Percentiles rank a stretch among this genome's conserved stretches.
These are phyloP conservation scores for Aspergillus sp. DNA, from an alignment of 2,329 filamentous ascomycete genomes.

Conservation along the genomic window DNA sequence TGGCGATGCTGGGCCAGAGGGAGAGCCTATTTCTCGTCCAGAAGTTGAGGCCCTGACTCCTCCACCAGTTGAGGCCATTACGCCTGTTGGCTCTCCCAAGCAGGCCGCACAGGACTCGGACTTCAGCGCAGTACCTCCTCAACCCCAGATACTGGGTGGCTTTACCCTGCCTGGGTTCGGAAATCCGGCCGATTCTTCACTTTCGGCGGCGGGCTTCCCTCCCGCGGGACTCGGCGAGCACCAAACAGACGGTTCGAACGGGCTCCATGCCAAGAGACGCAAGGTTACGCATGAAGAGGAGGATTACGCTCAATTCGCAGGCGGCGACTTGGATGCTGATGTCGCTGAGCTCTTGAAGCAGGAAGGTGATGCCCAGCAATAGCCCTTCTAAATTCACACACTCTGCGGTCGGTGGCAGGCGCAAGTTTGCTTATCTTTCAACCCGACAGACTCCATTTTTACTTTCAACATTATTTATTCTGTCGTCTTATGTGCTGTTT, in stretches of 20 bases:
- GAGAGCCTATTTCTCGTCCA: constrained; percentile 57
- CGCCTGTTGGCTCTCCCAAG: constrained; percentile 53
- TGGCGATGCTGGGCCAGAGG: constrained; percentile 32
- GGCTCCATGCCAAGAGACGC: constrained; percentile 48
- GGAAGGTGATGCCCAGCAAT: constrained; percentile 35
- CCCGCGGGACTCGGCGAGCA: constrained; percentile 24
- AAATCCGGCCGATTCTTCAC: constrained; percentile 19
- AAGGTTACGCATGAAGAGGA: constrained; percentile 50
- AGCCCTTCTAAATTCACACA: not conserved
- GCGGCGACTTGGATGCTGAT: constrained; percentile 62
- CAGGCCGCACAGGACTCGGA: constrained; percentile 38
- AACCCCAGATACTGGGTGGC: constrained; percentile 16
- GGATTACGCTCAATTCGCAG: constrained; percentile 49
- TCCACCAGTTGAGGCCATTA: constrained; percentile 62
- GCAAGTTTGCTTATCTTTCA: not conserved
- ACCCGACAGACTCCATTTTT: not conserved
- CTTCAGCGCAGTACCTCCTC: constrained; percentile 19
- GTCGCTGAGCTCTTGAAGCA: constrained; percentile 60
- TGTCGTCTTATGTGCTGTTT: not conserved
- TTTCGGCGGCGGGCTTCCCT: constrained; percentile 22
- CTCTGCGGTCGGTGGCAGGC: not conserved
- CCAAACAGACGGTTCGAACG: constrained; percentile 29
- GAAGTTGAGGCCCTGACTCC: constrained; percentile 85
- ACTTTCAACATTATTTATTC: not conserved
- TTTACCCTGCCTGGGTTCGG: constrained; percentile 25